Base-by-base conservation (phyloP, 345 rosid species). In the Euphorbia pulcherrima region DNA sequence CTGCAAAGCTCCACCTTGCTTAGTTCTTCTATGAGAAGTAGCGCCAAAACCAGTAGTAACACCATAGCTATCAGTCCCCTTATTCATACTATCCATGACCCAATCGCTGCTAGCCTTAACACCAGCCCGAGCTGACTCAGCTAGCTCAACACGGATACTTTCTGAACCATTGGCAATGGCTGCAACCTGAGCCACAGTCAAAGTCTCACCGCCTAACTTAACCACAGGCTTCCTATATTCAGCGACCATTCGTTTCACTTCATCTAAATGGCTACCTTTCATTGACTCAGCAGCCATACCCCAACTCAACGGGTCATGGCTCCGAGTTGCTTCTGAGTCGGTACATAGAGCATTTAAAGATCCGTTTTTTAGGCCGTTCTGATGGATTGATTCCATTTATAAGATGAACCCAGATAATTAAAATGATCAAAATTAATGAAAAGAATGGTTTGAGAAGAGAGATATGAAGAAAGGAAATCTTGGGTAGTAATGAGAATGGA, bases 231-330 rank as follows among this genome's bases (percentile, higher is more conserved):
- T 85, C 72, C 90, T 79, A 72, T 73, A 86, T 6, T 90, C 90
- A 16, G 64, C 82, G 4, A 92, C 86, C 98, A 92, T 92, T 39
- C 82, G 69, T 51, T 78, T 89, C 61, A 92, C 96, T 55, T 92
- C 96, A 8, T 90, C 92, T 10, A 90, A 82, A 78, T 92, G 96
- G 75, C 96, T 90, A 0, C 98, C 96, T 69, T 77, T 84, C 75
- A 92, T 54, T 56, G 90, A 81, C 76, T 90, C 90, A 2, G 96
- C 92, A 0, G 92, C 89, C 3, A 56, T 44, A 3, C 79, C 85
- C 96, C 96, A 90, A 72, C 82, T 84, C 73, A 92, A 72, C 0
- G 95, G 98, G 80, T 92, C 96, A 55, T 44, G 50, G 16, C 17
- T 6, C 16, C 28, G 55, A 2, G 37, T 30, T 16, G 8, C 44